phyloP scores from a whole-genome alignment of 305 asterid species.

The Solanum hybrid region DNA sequence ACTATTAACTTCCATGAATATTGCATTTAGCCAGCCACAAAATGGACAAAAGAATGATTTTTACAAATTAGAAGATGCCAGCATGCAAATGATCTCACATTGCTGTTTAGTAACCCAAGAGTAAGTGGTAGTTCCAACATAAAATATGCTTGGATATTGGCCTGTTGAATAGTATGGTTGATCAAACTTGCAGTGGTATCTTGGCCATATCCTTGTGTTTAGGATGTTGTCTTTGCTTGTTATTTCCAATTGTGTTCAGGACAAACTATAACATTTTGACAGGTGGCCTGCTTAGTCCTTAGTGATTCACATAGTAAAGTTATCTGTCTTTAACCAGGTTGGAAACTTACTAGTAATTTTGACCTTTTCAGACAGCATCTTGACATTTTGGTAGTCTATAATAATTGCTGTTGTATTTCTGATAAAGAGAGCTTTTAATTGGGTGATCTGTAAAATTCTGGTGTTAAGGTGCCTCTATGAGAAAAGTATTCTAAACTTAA shows the following conservation, averaged over 20 bases:
- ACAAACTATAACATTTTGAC: not conserved
- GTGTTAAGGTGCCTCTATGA: not conserved
- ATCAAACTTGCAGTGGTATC: not conserved
- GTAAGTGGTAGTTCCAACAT: constrained; percentile 32
- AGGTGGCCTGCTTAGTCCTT: not conserved
- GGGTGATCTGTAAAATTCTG: not conserved
- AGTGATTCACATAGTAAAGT: not conserved
- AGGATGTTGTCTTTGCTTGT: not conserved
- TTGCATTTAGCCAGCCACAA: constrained; percentile 31
- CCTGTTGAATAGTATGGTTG: not conserved
- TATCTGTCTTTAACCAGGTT: not conserved
- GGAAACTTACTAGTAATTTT: not conserved
- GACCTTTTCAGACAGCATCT: not conserved
- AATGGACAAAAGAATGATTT: constrained; percentile 10
- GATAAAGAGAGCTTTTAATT: not conserved
- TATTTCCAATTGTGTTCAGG: not conserved
- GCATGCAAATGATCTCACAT: constrained; percentile 20
- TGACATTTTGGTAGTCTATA: not conserved
- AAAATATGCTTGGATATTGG: constrained; percentile 3
- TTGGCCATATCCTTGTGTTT: not conserved
- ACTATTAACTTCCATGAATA: constrained; percentile 38
- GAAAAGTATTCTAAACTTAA: not conserved
- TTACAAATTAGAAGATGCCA: constrained; percentile 16
- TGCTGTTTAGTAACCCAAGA: constrained; percentile 51
- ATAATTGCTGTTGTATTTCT: not conserved